Evolutionary conservation across 257 asterid genomes (phyloP).

Genomic region (Solanum sparsipilum): DNA sequence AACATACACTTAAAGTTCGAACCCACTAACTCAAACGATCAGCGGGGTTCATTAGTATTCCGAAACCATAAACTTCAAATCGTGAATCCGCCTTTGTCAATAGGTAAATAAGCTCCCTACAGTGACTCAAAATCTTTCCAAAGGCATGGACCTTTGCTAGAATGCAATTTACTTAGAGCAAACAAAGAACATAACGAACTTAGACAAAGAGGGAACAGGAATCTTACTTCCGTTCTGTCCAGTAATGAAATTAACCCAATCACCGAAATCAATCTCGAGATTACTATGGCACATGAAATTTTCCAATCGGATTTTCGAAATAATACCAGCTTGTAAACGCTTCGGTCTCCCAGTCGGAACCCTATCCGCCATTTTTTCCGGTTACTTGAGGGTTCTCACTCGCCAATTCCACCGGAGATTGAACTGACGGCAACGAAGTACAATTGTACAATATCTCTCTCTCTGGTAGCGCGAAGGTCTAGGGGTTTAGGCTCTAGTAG

Average conservation of each 20-base stretch:
- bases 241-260: conserved; percentile 73
- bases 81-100: background rate
- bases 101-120: background rate
- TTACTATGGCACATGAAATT: conserved; percentile 91
- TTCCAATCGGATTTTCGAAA: conserved; percentile 63
- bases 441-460: background rate
- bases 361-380: conserved; percentile 14
- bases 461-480: background rate
- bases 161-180: background rate
- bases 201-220: background rate
- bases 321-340: conserved; percentile 55
- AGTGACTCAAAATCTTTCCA: background rate
- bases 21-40: background rate
- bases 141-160: background rate
- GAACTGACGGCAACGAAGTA: background rate
- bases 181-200: background rate
- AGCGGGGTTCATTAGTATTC: background rate
- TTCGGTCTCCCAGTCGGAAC: conserved; percentile 21
- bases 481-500: background rate
- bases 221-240: conserved; percentile 94
- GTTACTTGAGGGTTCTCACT: background rate
- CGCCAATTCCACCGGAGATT: conserved; percentile 27
- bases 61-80: background rate
- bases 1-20: background rate
- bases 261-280: conserved; percentile 76